Conservation (phyloP, 768 basidiomycete genomes). For the Lactarius hatsudake region DNA sequence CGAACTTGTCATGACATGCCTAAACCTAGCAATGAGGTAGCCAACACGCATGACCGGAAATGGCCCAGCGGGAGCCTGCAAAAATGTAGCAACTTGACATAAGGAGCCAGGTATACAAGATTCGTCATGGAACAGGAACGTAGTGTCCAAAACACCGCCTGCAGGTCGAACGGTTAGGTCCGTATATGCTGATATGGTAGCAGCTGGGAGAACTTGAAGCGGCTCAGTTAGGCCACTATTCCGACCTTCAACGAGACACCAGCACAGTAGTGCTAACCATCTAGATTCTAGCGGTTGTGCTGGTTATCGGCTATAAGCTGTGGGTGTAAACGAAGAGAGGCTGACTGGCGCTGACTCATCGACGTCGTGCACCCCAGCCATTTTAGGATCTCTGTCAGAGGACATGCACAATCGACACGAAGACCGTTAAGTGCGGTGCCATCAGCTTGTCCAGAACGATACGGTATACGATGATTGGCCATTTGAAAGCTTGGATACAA, state of each 20-base stretch:
- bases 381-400: neutral
- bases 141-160: constrained; percentile 6
- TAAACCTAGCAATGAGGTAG: constrained; percentile 44
- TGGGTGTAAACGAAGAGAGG: neutral
- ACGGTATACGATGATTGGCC: neutral
- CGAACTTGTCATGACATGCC: constrained; percentile 44
- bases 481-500: too few species aligned
- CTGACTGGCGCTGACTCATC: neutral
- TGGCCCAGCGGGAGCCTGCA: constrained; percentile 43
- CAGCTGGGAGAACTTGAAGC: constrained; percentile 18
- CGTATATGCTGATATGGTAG: constrained; percentile 11
- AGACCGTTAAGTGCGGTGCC: neutral
- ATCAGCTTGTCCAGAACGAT: neutral
- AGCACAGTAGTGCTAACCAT: neutral
- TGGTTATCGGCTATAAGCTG: neutral
- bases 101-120: constrained; percentile 30
- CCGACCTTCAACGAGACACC: constrained; percentile 19
- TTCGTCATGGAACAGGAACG: neutral
- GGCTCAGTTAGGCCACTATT: constrained; percentile 20
- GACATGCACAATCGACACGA: neutral
- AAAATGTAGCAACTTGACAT: constrained; percentile 35
- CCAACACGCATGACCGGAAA: constrained; percentile 45
- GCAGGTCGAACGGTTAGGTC: neutral
- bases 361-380: neutral
- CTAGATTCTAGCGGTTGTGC: neutral